These are phyloP conservation scores for Lachancea quebecensis DNA, from an alignment of 805 yeast genomes.

Conservation along the genomic window DNA sequence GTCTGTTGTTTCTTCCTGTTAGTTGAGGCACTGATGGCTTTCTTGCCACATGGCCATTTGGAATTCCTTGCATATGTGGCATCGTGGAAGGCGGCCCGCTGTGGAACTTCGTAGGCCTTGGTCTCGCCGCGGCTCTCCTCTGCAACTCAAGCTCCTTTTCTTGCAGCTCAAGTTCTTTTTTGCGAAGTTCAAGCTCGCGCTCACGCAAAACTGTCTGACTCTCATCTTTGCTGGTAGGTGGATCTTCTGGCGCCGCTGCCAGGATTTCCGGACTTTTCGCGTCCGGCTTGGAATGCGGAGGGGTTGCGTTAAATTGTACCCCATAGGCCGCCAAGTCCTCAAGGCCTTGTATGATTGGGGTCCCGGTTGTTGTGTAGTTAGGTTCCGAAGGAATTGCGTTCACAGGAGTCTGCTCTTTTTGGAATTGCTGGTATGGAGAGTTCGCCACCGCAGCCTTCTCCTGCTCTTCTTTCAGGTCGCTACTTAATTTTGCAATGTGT, in stretches of 20 bases:
- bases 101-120: constrained; percentile 3
- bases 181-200: constrained; percentile 29
- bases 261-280: too few relatives aligned
- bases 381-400: not conserved
- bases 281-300: constrained; percentile 6
- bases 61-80: not conserved
- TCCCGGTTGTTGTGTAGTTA: not conserved
- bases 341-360: not conserved
- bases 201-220: constrained; percentile 18
- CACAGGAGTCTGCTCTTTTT: constrained; percentile 25
- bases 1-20: constrained; percentile 19
- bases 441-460: not conserved
- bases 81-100: constrained; percentile 15
- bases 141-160: constrained; percentile 30
- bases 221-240: constrained; percentile 12
- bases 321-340: not conserved
- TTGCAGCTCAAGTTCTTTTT: constrained; percentile 30
- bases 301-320: not conserved
- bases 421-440: constrained; percentile 6
- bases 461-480: constrained; percentile 1
- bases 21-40: constrained; percentile 18
- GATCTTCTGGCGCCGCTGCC: not conserved
- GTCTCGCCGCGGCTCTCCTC: constrained; percentile 18
- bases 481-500: constrained; percentile 1
- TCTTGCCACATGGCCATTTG: constrained; percentile 10